Base-by-base conservation (phyloP, 192 early-diverging fungal genomes). In the Dissophora ornata region DNA sequence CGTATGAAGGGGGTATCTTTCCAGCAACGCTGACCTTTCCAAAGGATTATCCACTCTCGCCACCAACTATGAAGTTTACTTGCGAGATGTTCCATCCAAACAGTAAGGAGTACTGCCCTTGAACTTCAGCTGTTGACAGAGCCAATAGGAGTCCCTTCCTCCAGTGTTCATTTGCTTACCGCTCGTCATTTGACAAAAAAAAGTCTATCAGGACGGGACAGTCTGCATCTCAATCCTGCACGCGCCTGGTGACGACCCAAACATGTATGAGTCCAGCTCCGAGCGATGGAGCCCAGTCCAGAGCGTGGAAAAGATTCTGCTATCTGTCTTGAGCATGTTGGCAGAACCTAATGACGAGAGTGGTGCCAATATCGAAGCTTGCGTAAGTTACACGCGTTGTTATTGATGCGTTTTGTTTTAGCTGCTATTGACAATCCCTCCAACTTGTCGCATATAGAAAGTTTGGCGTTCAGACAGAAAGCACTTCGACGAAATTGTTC, bases 151-250 rank as follows among this genome's bases (percentile, higher is more conserved):
- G 7, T 41, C 40, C 1, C 40, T n/a, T 32, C 18, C n/a, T n/a
- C n/a, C n/a, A n/a, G n/a, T n/a, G n/a, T n/a, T n/a, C n/a, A n/a
- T n/a, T n/a, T n/a, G n/a, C n/a, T n/a, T n/a, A n/a, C n/a, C n/a
- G n/a, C n/a, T n/a, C n/a, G n/a, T n/a, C n/a, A n/a, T 28, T 18
- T 36, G 22, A 8, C 42, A 30, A 13, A 6, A 19, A 33, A 26
- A 32, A 87, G 94, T 99, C 28, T 99, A 99, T 67, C 63, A 88
- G 10, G 95, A 99, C 80, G 97, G 97, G 54, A 90, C 91, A 3
- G 97, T 99, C 12, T 99, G 97, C 80, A 99, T 99, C 52, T 98
- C 96, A 10, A 99, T 99, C 47, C 83, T 99, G 29, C 97, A 99
- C 80, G 88, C 97, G 28, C 97, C 97, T 1, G 97, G 97, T 26